These are phyloP conservation scores for Backusella luteola DNA, from an alignment of 192 early-diverging fungal genomes.

Conservation along the genomic window DNA sequence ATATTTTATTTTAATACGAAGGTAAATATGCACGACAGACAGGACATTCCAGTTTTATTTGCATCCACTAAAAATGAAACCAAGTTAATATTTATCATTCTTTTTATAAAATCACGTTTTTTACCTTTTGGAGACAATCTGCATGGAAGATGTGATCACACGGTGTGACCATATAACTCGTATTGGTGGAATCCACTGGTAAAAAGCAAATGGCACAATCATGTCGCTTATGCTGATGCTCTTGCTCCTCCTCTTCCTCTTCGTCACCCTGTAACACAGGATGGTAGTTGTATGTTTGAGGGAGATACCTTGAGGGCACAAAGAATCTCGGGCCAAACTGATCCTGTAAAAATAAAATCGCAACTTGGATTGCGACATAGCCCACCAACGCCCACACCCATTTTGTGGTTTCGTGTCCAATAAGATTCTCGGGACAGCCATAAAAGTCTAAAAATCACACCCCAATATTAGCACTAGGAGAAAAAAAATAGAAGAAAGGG, in stretches of 20 bases:
- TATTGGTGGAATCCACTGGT: slow-evolving; percentile 41
- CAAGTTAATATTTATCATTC: neutral
- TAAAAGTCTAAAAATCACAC: slow-evolving; percentile 38
- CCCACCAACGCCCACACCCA: slow-evolving; percentile 52
- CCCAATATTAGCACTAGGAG: too few relatives aligned
- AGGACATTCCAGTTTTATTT: slow-evolving; percentile 77
- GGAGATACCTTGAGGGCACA: slow-evolving; percentile 63
- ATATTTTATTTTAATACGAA: slow-evolving; percentile 37
- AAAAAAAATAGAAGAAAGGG: slow-evolving; percentile 10
- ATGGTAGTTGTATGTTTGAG: slow-evolving; percentile 71
- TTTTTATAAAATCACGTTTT: neutral
- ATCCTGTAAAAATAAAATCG: slow-evolving; percentile 64
- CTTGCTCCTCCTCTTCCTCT: slow-evolving; percentile 14
- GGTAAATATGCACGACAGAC: slow-evolving; percentile 63
- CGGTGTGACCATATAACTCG: slow-evolving; percentile 75
- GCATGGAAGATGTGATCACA: slow-evolving; percentile 80
- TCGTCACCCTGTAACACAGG: slow-evolving; percentile 50
- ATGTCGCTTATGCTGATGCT: slow-evolving; percentile 28
- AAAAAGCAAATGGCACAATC: slow-evolving; percentile 72
- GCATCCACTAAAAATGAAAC: slow-evolving; percentile 60
- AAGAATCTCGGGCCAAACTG: slow-evolving; percentile 70
- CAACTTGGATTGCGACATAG: slow-evolving; percentile 60
- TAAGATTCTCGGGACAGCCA: slow-evolving; percentile 57
- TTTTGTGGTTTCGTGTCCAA: slow-evolving; percentile 48
- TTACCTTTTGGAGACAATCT: slow-evolving; percentile 65